A percentile compares a stretch with the other conserved stretches of the same genome.
Evolutionary conservation across 805 yeast genomes (phyloP).

Genomic region (Clavispora santaluciae): DNA sequence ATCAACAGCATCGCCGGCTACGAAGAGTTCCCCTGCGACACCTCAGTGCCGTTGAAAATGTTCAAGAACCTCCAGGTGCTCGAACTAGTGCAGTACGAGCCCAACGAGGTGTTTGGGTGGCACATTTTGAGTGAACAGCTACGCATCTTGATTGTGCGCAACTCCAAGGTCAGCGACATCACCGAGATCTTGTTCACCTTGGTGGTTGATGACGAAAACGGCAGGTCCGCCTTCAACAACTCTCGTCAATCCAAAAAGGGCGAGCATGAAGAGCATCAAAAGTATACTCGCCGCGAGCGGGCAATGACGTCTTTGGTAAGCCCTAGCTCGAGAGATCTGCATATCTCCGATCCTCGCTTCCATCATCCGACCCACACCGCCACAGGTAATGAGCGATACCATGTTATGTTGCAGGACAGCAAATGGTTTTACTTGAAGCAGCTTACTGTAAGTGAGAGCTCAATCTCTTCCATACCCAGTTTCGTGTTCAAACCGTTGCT

Average conservation of each 20-base stretch:
- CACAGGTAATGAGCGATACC: conserved; percentile 5
- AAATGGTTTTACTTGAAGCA: conserved; percentile 41
- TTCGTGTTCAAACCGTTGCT: conserved; percentile 35
- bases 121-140: conserved; percentile 49
- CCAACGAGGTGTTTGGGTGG: conserved; percentile 67
- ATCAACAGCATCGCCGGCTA: conserved; percentile 55
- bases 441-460: conserved; percentile 37
- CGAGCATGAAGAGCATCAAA: conserved; percentile 1
- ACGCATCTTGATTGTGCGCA: conserved; percentile 50
- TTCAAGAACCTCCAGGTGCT: conserved; percentile 60
- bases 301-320: conserved; percentile 12
- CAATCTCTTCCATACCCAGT: conserved; percentile 31
- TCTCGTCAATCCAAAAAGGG: conserved; percentile 19
- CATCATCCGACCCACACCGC: conserved; percentile 7
- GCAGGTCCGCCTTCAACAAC: conserved; percentile 30
- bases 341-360: not conserved
- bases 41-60: conserved; percentile 58
- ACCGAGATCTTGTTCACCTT: conserved; percentile 48
- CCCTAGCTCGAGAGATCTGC: conserved; percentile 3
- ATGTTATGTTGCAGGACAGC: conserved; percentile 24
- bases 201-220: conserved; percentile 49
- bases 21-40: conserved; percentile 69
- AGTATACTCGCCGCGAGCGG: conserved; percentile 6
- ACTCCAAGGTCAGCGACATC: conserved; percentile 46
- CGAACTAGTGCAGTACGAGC: conserved; percentile 56